Conservation (phyloP, 345 rosid genomes). For the Dimocarpus longan region DNA sequence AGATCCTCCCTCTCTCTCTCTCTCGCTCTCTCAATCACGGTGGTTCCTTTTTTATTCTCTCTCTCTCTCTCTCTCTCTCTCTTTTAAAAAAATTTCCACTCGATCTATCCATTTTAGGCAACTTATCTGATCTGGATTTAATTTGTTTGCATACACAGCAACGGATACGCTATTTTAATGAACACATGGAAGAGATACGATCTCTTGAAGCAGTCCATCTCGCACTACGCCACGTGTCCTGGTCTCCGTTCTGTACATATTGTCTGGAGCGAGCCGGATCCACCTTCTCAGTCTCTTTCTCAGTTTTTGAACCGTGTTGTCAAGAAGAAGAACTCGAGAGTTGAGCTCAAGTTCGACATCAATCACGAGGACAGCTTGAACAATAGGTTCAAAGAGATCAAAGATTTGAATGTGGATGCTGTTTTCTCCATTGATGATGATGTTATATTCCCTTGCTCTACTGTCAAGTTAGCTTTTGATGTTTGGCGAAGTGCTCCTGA, state of each 20-base stretch:
- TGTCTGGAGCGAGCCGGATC: conserved; percentile 97
- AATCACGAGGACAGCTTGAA: conserved; percentile 92
- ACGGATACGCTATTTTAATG: conserved; percentile 77
- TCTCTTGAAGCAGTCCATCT: conserved; percentile 79
- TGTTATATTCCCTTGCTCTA: conserved; percentile 82
- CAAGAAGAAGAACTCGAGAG: conserved; percentile 49
- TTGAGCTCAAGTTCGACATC: conserved; percentile 70
- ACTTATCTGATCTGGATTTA: not conserved
- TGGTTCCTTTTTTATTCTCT: not conserved
- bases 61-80: too few species aligned
- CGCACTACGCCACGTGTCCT: conserved; percentile 74
- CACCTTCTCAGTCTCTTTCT: conserved; percentile 76
- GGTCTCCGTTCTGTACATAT: conserved; percentile 84
- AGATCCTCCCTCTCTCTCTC: conserved; percentile 17
- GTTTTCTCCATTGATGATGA: conserved; percentile 95
- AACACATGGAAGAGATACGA: conserved; percentile 98
- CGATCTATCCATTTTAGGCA: not conserved
- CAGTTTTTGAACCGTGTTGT: conserved; percentile 46
- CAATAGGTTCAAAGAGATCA: conserved; percentile 85
- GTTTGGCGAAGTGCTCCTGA: conserved; percentile 93
- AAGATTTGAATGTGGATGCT: conserved; percentile 76
- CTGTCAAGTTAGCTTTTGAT: conserved; percentile 80
- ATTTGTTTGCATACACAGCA: conserved; percentile 43
- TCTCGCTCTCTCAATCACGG: too few species aligned
- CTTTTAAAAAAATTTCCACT: not conserved